Percentiles rank a stretch among this genome's conserved stretches.
phyloP scores from a whole-genome alignment of 495 filamentous ascomycete species.

The Baudoinia panamericana region DNA sequence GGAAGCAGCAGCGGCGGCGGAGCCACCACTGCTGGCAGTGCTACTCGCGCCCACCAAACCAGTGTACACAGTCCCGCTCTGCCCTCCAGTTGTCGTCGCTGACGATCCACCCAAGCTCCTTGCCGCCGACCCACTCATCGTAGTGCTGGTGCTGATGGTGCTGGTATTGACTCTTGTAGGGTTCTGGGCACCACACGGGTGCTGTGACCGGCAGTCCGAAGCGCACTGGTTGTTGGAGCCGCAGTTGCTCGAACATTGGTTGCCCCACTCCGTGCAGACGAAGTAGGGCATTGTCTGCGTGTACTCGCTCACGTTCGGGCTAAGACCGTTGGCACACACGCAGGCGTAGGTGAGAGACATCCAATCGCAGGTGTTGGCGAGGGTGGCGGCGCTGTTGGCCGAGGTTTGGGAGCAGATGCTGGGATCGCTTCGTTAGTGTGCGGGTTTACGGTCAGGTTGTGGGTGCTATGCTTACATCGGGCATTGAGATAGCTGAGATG shows the following conservation, averaged over 20 bases:
- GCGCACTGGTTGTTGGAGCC: conserved; percentile 45
- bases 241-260: conserved; percentile 56
- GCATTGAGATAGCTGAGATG: conserved; percentile 11
- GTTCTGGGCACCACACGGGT: conserved; percentile 64
- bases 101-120: neutral
- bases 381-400: conserved; percentile 37
- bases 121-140: neutral
- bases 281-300: conserved; percentile 78
- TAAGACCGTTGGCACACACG: conserved; percentile 54
- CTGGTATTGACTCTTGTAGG: conserved; percentile 8
- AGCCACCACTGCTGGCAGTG: conserved; percentile 1
- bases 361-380: conserved; percentile 54
- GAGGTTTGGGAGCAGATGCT: conserved; percentile 64
- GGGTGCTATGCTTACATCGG: conserved; percentile 11
- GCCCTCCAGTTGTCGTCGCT: conserved; percentile 1
- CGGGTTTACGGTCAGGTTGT: conserved; percentile 2
- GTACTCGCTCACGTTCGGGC: conserved; percentile 71
- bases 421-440: conserved; percentile 2
- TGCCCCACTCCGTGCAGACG: conserved; percentile 59
- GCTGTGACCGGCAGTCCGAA: conserved; percentile 47
- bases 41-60: conserved; percentile 9
- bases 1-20: neutral
- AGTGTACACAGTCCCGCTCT: neutral
- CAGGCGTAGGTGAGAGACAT: conserved; percentile 55
- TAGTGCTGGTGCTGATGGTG: conserved; percentile 1